Percentiles rank a stretch among this genome's conserved stretches.
phyloP scores from a whole-genome alignment of 2,329 filamentous ascomycete genomes.

The Rhinocladiella mackenziei region DNA sequence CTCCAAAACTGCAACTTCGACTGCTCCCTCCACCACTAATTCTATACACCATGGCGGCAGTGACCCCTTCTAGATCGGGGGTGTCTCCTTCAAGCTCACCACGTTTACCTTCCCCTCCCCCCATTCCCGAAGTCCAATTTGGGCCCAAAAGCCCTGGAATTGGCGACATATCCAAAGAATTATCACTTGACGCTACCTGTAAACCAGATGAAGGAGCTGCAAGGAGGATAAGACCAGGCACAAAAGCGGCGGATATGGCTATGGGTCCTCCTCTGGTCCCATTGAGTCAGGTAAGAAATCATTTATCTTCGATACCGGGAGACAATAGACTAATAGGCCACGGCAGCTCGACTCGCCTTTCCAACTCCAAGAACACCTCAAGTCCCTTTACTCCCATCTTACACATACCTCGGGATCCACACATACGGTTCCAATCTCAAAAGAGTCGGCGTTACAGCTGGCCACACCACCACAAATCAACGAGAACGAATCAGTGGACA shows the following conservation, averaged over 20 bases:
- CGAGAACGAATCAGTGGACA: slow-evolving; percentile 56
- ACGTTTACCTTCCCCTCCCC: slow-evolving; percentile 88
- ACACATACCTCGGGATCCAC: slow-evolving; percentile 56
- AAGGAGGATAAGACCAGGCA: slow-evolving; percentile 85
- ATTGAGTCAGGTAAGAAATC: slow-evolving; percentile 65
- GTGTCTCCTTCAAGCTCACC: slow-evolving; percentile 69
- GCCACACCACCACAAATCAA: slow-evolving; percentile 67
- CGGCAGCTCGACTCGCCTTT: slow-evolving; percentile 89
- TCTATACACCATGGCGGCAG: slow-evolving; percentile 17
- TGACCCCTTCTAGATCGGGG: slow-evolving; percentile 35
- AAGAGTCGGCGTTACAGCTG: slow-evolving; percentile 69
- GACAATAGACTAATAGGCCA: slow-evolving; percentile 7
- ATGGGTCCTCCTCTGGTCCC: slow-evolving; percentile 85
- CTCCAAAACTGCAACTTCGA: no score
- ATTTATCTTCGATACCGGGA: background rate
- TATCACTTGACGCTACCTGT: slow-evolving; percentile 52
- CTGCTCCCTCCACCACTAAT: no score
- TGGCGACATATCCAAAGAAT: slow-evolving; percentile 56
- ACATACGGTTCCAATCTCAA: slow-evolving; percentile 67
- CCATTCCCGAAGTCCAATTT: slow-evolving; percentile 90
- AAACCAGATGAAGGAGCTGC: slow-evolving; percentile 67
- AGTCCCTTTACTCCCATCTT: slow-evolving; percentile 80
- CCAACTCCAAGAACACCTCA: slow-evolving; percentile 94
- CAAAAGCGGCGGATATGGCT: slow-evolving; percentile 87
- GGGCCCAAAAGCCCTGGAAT: slow-evolving; percentile 70